A percentile compares a stretch with the other conserved stretches of the same genome.
Evolutionary conservation across 129 eudicot genomes (phyloP).

Genomic region (Apium graveolens): DNA sequence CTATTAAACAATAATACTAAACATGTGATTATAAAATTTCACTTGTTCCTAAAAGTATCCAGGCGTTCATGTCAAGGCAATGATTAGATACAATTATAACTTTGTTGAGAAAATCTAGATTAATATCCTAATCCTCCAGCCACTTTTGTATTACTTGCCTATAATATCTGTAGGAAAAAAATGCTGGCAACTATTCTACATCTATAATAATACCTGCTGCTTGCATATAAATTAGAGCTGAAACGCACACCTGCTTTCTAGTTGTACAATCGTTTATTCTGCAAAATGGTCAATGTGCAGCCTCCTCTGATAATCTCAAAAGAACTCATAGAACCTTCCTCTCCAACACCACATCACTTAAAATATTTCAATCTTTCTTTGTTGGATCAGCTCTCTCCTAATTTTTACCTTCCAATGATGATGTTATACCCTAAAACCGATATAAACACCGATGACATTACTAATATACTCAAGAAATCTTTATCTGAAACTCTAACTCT

Average conservation of each 20-base stretch:
- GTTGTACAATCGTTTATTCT: neutral
- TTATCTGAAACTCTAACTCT: neutral
- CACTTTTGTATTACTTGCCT: neutral
- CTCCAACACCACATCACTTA: constrained; percentile 21
- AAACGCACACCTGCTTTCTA: neutral
- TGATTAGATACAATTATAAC: no score
- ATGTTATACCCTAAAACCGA: constrained; percentile 17
- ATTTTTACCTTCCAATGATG: constrained; percentile 12
- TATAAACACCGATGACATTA: neutral
- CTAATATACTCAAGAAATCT: neutral
- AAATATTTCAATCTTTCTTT: constrained; percentile 23
- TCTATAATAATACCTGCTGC: neutral
- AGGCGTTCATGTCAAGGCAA: no score
- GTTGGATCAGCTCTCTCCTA: constrained; percentile 32
- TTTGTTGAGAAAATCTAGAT: no score
- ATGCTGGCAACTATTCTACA: neutral
- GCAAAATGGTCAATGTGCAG: neutral
- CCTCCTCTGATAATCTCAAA: neutral
- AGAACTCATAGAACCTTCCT: constrained; percentile 26
- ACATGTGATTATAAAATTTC: no score
- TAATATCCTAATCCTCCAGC: neutral
- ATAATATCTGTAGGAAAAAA: neutral
- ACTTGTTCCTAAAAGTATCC: no score
- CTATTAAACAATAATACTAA: no score
- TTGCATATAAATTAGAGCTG: neutral